phyloP scores from a whole-genome alignment of 495 filamentous ascomycete species.

The Penicillium argentinense region DNA sequence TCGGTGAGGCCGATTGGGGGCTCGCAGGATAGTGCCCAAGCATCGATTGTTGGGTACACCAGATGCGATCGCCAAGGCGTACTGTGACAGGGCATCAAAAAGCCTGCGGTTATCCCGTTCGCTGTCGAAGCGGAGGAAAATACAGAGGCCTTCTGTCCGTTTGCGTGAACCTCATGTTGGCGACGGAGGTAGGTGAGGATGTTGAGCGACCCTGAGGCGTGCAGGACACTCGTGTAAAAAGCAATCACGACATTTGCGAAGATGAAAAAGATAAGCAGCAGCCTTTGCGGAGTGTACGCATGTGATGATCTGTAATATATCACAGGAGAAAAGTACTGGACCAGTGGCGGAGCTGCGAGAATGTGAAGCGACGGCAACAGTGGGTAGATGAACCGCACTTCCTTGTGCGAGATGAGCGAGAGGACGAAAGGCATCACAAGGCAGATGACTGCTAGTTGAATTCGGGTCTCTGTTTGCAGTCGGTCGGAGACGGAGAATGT shows the following conservation, averaged over 20 bases:
- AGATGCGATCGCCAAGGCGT: constrained; percentile 96
- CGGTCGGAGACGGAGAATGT: constrained; percentile 25
- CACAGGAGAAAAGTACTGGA: constrained; percentile 60
- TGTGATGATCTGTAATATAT: constrained; percentile 28
- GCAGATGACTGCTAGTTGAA: constrained; percentile 61
- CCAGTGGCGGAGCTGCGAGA: constrained; percentile 66
- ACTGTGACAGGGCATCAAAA: constrained; percentile 96
- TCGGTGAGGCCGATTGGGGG: constrained; percentile 70
- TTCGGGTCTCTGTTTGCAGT: constrained; percentile 38
- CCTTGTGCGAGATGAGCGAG: constrained; percentile 88
- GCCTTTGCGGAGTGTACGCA: constrained; percentile 43
- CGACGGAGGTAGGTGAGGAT: constrained; percentile 72
- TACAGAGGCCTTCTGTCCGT: not conserved
- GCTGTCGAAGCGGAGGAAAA: not conserved
- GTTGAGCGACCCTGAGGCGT: constrained; percentile 74
- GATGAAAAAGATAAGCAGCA: constrained; percentile 58
- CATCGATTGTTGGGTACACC: constrained; percentile 67
- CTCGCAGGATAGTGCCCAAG: constrained; percentile 89
- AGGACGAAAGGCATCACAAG: constrained; percentile 61
- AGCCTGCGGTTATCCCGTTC: constrained; percentile 65
- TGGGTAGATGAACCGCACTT: constrained; percentile 96
- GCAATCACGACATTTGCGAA: constrained; percentile 69
- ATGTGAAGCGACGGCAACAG: constrained; percentile 83
- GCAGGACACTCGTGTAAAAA: constrained; percentile 69
- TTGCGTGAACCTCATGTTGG: constrained; percentile 59